Base-by-base conservation (phyloP, 2,329 filamentous ascomycete genomes). In the Thielaviopsis populi region DNA sequence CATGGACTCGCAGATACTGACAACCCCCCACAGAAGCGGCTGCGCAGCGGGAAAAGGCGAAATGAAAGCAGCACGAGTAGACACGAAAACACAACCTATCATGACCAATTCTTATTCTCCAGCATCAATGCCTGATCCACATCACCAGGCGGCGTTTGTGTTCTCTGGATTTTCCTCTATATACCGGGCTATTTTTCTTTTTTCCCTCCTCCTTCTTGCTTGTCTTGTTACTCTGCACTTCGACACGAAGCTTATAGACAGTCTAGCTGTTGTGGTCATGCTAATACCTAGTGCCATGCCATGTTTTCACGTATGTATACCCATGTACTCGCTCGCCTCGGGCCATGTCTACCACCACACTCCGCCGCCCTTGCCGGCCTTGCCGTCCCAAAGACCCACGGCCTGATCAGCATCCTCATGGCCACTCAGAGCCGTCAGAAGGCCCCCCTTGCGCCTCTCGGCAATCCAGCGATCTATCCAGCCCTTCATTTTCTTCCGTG, bases 381-480 rank as follows among this genome's bases (percentile, higher is more conserved):
- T 76, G 33, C 73, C 75, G 46, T 75, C 73, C 72, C 74, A 78
- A 3, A 77, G 69, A 17, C 42, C 66, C 37, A 70, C 67, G 17
- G 68, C 65, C 2, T 43, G 48, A 11, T 15, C 7, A 3, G 71
- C 71, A 2, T 72, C 72, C 22, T 75, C 74, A 7, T 73, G 70
- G 1, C 74, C 77, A 48, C 76, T 73, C 15, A 80, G 67, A 0
- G 80, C 74, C 56, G 72, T 2, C 83, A 73, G 50, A 3, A 82
- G 65, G 0, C 84, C 83, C 6, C 80, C 80, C 68, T 76, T 78
- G 66, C 80, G 75, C 70, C 83, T 73, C 72, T 86, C 83, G 0
- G 75, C 72, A 67, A 82, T 70, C 84, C 84, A 87, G 58, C 80
- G 75, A 68, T 87, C 84, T 19, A 79, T 78, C 84, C 84, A 87